Base-by-base conservation (phyloP, 2,329 filamentous ascomycete genomes). In the Epichloe baconii region DNA sequence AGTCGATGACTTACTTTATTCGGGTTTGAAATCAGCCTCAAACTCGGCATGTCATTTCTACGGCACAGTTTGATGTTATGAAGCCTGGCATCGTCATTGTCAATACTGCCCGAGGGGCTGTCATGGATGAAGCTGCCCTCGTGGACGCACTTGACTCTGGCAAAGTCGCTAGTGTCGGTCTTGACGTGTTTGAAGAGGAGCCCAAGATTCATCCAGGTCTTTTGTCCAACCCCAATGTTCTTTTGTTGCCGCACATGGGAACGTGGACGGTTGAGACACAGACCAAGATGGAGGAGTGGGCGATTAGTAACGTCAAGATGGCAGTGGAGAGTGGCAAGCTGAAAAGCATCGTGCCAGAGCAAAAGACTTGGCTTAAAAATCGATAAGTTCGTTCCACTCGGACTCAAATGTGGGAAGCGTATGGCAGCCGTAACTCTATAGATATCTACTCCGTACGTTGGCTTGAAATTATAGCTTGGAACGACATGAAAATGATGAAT, bases 111-210 rank as follows among this genome's bases (percentile, higher is more conserved):
- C 82, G 88, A 17, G 88, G 88, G 23, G 86, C 86, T 34, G 80
- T 93, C 51, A 85, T 94, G 61, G 84, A 94, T 60, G 88, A 94
- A 67, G 82, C 74, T 6, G 88, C 87, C 2, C 78, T 94, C 7
- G 88, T 90, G 5, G 70, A 80, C 44, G 86, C 87, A 1, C 73
- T 94, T 2, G 76, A 83, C 19, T 74, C 70, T 15, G 86, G 87
- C 6, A 78, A 80, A 53, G 85, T 94, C 42, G 75, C 76, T 56
- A 83, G 80, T 11, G 82, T 73, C 14, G 88, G 88, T 1, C 73
- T 94, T 5, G 88, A 94, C 63, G 88, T 94, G 47, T 94, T 82
- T 61, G 88, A 94, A 63, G 74, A 89, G 38, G 88, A 94, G 66
- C 88, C 88, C 0, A 73, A 78, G 52, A 71, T 94, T 31, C 86